phyloP scores from a whole-genome alignment of 179 eudicot genomes.

The Corrigiola litoralis region DNA sequence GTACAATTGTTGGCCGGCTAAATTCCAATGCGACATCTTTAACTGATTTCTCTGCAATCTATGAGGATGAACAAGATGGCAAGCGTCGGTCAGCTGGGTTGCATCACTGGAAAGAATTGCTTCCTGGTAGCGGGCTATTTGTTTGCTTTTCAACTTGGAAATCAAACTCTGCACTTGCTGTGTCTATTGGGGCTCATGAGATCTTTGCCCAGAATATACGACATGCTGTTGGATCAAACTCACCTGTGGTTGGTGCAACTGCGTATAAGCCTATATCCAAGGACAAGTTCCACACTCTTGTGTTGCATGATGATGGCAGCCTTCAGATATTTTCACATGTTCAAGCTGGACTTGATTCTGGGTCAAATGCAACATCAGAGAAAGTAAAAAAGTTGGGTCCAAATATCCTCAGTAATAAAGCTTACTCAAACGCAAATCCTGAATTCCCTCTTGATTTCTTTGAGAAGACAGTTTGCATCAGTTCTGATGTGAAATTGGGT shows the following conservation, averaged over 20 bases:
- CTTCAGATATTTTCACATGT: slow-evolving; percentile 91
- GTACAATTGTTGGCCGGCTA: slow-evolving; percentile 71
- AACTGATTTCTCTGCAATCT: slow-evolving; percentile 54
- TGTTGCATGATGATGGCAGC: slow-evolving; percentile 98
- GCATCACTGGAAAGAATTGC: slow-evolving; percentile 91
- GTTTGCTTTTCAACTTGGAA: slow-evolving; percentile 83
- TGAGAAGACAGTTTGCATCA: slow-evolving; percentile 91
- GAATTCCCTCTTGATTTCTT: slow-evolving; percentile 98
- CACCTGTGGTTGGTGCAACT: slow-evolving; percentile 92
- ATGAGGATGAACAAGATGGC: slow-evolving; percentile 79
- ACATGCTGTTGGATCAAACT: slow-evolving; percentile 80
- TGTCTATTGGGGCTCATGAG: slow-evolving; percentile 72
- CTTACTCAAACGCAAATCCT: slow-evolving; percentile 78
- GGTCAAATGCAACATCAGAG: slow-evolving; percentile 53
- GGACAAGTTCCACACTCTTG: slow-evolving; percentile 89
- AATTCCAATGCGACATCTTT: slow-evolving; percentile 62
- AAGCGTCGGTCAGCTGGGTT: slow-evolving; percentile 79
- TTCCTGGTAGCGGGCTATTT: slow-evolving; percentile 77
- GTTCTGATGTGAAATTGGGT: slow-evolving; percentile 81
- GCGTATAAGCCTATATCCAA: slow-evolving; percentile 91
- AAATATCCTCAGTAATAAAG: slow-evolving; percentile 77
- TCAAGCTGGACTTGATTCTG: slow-evolving; percentile 67
- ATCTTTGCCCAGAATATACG: slow-evolving; percentile 74
- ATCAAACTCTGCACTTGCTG: slow-evolving; percentile 70
- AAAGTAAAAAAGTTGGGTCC: slow-evolving; percentile 85